Percentiles rank a stretch among this genome's conserved stretches.
Conservation (phyloP, 805 yeast species). For the Candida xyloterini region DNA sequence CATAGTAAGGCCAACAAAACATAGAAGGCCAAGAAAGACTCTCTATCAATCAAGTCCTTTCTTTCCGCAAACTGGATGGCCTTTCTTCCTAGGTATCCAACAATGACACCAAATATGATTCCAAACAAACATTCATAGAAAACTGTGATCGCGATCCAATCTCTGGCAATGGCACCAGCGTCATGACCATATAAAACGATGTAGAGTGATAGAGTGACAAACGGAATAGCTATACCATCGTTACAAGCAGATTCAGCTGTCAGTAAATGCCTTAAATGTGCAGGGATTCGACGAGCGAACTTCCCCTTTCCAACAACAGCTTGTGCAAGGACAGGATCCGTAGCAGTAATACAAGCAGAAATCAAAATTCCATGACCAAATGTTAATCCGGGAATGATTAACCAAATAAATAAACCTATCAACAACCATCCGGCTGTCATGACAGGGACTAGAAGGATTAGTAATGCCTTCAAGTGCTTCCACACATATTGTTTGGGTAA, state of each 20-base stretch:
- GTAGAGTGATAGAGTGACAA: slow-evolving; percentile 57
- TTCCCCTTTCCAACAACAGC: slow-evolving; percentile 73
- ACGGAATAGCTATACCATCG: slow-evolving; percentile 73
- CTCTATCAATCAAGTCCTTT: slow-evolving; percentile 55
- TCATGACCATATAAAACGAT: slow-evolving; percentile 50
- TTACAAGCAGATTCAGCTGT: slow-evolving; percentile 75
- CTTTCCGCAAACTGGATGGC: slow-evolving; percentile 53
- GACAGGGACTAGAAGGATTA: slow-evolving; percentile 59
- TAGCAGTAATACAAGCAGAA: slow-evolving; percentile 71
- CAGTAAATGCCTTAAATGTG: slow-evolving; percentile 56
- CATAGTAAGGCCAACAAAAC: slow-evolving; percentile 53
- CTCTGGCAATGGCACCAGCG: slow-evolving; percentile 50
- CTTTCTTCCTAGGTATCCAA: slow-evolving; percentile 52
- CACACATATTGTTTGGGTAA: slow-evolving; percentile 64
- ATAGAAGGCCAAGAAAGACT: slow-evolving; percentile 55
- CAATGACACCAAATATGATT: slow-evolving; percentile 45
- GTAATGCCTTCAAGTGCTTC: slow-evolving; percentile 55
- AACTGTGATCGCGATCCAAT: slow-evolving; percentile 61
- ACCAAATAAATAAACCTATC: slow-evolving; percentile 61
- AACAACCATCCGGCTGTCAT: slow-evolving; percentile 72
- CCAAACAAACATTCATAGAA: slow-evolving; percentile 64
- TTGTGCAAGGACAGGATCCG: slow-evolving; percentile 73
- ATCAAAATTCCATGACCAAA: slow-evolving; percentile 58
- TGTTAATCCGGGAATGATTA: slow-evolving; percentile 52
- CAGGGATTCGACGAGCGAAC: slow-evolving; percentile 65